These are phyloP conservation scores for Pyrus pyrifolia DNA, from an alignment of 306 rosid genomes.

Conservation along the genomic window DNA sequence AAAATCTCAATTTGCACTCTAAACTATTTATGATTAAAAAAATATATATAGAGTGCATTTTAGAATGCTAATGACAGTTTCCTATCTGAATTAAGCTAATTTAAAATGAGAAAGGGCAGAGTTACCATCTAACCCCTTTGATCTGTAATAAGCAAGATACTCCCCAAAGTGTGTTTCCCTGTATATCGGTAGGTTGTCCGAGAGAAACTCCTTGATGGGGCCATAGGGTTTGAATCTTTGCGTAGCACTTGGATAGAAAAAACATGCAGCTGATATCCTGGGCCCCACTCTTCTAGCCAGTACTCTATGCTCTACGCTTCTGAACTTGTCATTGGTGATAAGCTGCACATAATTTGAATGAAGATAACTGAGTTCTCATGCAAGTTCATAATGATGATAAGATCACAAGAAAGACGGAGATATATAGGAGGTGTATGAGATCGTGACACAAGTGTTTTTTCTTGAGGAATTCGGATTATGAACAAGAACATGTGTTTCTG, in stretches of 20 bases:
- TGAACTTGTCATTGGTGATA: constrained; percentile 69
- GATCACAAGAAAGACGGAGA: not conserved
- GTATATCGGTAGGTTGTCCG: constrained; percentile 47
- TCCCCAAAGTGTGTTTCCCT: constrained; percentile 44
- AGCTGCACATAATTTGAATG: constrained; percentile 31
- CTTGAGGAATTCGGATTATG: not conserved
- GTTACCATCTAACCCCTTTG: constrained; percentile 65
- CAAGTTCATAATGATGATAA: no score
- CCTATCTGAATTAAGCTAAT: not conserved
- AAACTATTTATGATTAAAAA: not conserved
- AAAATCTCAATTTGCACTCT: no score
- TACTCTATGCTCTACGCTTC: constrained; percentile 68
- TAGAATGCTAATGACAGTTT: no score
- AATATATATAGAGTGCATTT: no score
- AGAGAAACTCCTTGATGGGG: constrained; percentile 48
- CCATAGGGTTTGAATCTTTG: constrained; percentile 34
- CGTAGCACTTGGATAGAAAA: constrained; percentile 50
- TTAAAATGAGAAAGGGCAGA: constrained; percentile 53
- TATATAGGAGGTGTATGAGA: not conserved
- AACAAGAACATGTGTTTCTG: no score
- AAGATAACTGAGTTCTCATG: not conserved
- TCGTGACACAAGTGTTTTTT: not conserved
- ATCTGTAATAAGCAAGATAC: constrained; percentile 44
- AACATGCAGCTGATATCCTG: constrained; percentile 67
- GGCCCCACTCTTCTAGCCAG: constrained; percentile 48